Evolutionary conservation across 75 land plant genomes (phyloP).

Genomic region (Isoetes taiwanensis): DNA sequence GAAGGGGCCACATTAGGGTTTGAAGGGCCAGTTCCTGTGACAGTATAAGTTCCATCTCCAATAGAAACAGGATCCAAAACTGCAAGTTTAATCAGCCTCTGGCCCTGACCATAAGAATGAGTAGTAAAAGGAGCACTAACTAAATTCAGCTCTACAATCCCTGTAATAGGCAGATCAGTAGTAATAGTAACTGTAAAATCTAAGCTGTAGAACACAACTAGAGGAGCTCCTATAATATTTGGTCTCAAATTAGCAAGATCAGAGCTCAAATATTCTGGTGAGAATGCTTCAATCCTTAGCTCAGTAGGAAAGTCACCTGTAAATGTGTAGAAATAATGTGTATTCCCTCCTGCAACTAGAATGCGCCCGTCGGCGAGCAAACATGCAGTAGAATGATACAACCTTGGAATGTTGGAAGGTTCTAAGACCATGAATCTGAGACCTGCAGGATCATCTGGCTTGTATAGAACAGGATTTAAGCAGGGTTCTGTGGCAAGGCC

Average conservation of each 20-base stretch:
- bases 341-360: conserved; percentile 57
- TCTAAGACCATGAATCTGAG: conserved; percentile 50
- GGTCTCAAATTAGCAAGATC: conserved; percentile 39
- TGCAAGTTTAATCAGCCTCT: conserved; percentile 35
- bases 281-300: conserved; percentile 63
- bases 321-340: conserved; percentile 44
- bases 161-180: conserved; percentile 37
- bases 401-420: conserved; percentile 40
- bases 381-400: conserved; percentile 79
- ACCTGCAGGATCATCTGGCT: conserved; percentile 37
- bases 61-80: conserved; percentile 17
- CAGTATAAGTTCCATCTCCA: conserved; percentile 17
- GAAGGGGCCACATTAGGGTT: conserved; percentile 54
- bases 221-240: conserved; percentile 22
- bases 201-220: conserved; percentile 20
- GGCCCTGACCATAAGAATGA: conserved; percentile 66
- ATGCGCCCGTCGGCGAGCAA: conserved; percentile 60
- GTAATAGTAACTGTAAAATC: conserved; percentile 13
- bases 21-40: conserved; percentile 35
- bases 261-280: conserved; percentile 56
- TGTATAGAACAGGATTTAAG: conserved; percentile 47
- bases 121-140: conserved; percentile 56
- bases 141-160: conserved; percentile 8
- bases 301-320: conserved; percentile 52
- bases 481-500: conserved; percentile 46